Conservation (phyloP, 2,329 filamentous ascomycete genomes). For the Huntiella bhutanensis region DNA sequence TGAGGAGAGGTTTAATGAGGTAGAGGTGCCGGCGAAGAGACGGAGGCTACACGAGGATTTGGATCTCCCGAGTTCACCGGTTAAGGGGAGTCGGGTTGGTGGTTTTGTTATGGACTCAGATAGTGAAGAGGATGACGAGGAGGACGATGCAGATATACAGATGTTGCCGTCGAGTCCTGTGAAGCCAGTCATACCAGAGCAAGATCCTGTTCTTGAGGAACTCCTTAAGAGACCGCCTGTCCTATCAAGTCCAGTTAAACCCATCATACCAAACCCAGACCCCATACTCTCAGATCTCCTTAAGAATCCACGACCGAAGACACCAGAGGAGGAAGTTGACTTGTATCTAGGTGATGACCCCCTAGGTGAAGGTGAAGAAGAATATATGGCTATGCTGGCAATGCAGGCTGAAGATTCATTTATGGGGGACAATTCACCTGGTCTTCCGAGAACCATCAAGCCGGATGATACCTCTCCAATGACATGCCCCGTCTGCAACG, state of each 20-base stretch:
- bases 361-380: constrained; percentile 36
- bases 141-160: neutral
- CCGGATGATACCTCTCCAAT: too few relatives aligned
- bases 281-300: neutral
- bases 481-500: constrained; percentile 6
- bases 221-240: constrained; percentile 2
- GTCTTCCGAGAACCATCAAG: too few relatives aligned
- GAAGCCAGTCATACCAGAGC: constrained; percentile 17
- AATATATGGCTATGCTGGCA: constrained; percentile 45
- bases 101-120: constrained; percentile 52
- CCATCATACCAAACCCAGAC: neutral
- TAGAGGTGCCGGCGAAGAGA: constrained; percentile 20
- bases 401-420: constrained; percentile 41
- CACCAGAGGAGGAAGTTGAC: constrained; percentile 23
- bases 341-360: constrained; percentile 30
- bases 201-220: constrained; percentile 13
- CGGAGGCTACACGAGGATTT: constrained; percentile 18
- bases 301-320: neutral
- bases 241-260: neutral
- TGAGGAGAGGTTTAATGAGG: constrained; percentile 12
- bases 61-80: constrained; percentile 14
- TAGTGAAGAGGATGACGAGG: constrained; percentile 25
- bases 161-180: constrained; percentile 14
- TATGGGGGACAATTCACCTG: too few relatives aligned
- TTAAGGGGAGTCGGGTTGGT: constrained; percentile 3